Base-by-base conservation (phyloP, 2,329 filamentous ascomycete species). In the Monosporascus sp. region DNA sequence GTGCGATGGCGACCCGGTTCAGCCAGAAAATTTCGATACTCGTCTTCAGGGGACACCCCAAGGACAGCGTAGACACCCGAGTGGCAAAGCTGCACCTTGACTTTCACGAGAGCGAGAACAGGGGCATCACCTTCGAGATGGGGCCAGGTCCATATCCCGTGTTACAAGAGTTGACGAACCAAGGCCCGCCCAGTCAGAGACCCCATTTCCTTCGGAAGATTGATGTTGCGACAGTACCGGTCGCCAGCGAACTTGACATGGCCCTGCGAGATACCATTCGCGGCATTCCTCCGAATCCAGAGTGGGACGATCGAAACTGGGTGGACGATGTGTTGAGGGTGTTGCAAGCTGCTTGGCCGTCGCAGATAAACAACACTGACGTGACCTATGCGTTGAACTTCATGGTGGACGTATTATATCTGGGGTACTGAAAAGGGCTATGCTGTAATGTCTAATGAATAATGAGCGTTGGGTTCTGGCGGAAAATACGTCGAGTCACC, bases 221-320 rank as follows among this genome's bases (percentile, higher is more conserved):
- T 25, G 51, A 55, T 47, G 51, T 57, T 49, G 53, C 53, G 15
- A 53, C 53, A 2, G 35, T 55, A 18, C 41, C 44, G 14, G 49
- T 48, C 8, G n/a, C 24, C 6, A 48, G 51, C 11, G 43, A 45
- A 24, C 43, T 37, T 22, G 55, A 53, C 25, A 52, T 39, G 5
- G 38, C 37, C 22, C 39, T 57, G n/a, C 49, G 44, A 18, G 53
- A 57, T 35, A 46, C 44, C 18, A 52, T 57, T 20, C 48, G 22
- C 17, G 46, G 38, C 7, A 48, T 49, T 15, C 24, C 24, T 6
- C 22, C 52, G 6, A 52, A 57, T 15, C 53, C 55, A 22, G 53
- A 51, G 25, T 57, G 50, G 50, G 50, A 48, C 25, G 38, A 51
- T 24, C 50, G 48, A 25, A 52, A 50, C 48, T 57, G 55, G 55